A percentile compares a stretch with the other conserved stretches of the same genome.
Conservation (phyloP, 805 yeast species). For the Tetrapisispora arboricola region DNA sequence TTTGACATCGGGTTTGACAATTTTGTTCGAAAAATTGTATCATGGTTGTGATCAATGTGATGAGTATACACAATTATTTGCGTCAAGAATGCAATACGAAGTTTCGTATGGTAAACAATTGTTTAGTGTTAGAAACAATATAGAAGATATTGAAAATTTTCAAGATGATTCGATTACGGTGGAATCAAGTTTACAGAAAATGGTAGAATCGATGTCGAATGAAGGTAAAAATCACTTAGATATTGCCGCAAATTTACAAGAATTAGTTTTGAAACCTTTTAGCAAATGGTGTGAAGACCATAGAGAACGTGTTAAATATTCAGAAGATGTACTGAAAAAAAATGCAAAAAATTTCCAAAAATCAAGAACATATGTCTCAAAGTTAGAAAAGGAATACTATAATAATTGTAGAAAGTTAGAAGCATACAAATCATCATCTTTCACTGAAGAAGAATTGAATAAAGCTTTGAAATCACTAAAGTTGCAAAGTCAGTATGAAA, state of each 20-base stretch:
- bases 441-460: conserved; percentile 13
- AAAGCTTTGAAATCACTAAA: conserved; percentile 18
- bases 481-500: conserved; percentile 17
- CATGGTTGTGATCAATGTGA: conserved; percentile 64
- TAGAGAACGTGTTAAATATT: conserved; percentile 50
- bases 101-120: conserved; percentile 51
- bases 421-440: conserved; percentile 34
- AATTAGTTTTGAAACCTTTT: conserved; percentile 59
- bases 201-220: conserved; percentile 43
- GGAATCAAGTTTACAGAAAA: conserved; percentile 37
- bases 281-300: conserved; percentile 68
- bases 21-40: conserved; percentile 42
- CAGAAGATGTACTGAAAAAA: conserved; percentile 42
- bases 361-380: conserved; percentile 36
- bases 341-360: conserved; percentile 45
- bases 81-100: conserved; percentile 65
- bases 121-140: conserved; percentile 14
- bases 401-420: conserved; percentile 68
- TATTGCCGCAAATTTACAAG: conserved; percentile 51
- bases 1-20: conserved; percentile 43
- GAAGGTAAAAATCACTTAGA: conserved; percentile 53
- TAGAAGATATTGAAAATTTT: conserved; percentile 12
- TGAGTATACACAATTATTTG: conserved; percentile 54
- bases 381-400: conserved; percentile 57
- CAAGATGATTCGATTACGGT: conserved; percentile 27